Evolutionary conservation across 306 rosid genomes (phyloP), one percentile per base, ranked within the genome.

Genomic region (Pachyrhizus erosus): DNA sequence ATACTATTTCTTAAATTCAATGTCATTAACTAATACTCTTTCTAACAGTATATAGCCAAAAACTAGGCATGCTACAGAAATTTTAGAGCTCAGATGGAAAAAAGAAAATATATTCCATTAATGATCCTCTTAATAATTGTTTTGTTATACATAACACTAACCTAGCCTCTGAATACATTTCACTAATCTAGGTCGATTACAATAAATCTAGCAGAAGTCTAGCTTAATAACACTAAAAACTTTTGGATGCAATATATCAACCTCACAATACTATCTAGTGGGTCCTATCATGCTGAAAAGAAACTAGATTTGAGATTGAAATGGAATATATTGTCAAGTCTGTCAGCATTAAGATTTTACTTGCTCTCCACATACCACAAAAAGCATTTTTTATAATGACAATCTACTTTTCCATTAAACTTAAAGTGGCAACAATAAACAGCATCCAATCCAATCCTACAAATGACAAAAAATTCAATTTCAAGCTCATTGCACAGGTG

Each of bases 281-380:
- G 51, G 48, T 73, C 70, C 43, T 26, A n/a, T 18, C 14, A 24
- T 49, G 52, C 24, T 1, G 4, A 39, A 29, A 31, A 72, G 27
- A 82, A 72, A 70, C 58, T 55, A 24, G 18, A 29, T 80, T 76
- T 39, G 62, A 71, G 70, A 85, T 77, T 77, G 58, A 62, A 69
- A 70, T 70, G 39, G 55, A 76, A 70, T 48, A 31, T 21, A 34
- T 45, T 69, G 48, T 74, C 54, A 58, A 79, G 62, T 20, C 12
- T 65, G 49, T 20, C 6, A 24, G 70, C 55, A 43, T 11, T 64
- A 43, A 54, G 57, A 81, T 64, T 51, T 76, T 60, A 68, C 54
- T 65, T 78, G 45, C 34, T 24, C 69, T 74, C 40, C 20, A 10
- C 4, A 66, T 27, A 18, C 68, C 29, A 45, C 26, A 70, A 73